Percentiles rank a stretch among this genome's conserved stretches.
Conservation (phyloP, 768 basidiomycete species). For the Lanmaoa rubissima region DNA sequence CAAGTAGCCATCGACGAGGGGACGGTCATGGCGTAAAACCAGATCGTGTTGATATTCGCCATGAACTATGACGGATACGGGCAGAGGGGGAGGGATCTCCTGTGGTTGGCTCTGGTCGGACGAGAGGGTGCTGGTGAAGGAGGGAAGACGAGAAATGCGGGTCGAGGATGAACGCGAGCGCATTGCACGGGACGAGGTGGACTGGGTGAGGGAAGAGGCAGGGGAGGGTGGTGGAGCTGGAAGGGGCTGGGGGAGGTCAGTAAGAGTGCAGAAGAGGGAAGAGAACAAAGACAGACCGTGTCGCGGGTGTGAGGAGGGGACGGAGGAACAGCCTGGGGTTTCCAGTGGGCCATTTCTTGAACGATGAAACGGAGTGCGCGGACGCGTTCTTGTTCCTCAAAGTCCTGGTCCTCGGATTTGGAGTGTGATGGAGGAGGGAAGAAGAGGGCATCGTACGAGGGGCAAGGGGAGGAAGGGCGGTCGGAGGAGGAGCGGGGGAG, state of each 20-base stretch:
- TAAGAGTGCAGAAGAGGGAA: accelerated
- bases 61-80: conserved; percentile 32
- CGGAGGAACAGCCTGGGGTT: background rate
- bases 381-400: conserved; percentile 32
- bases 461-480: conserved; percentile 23
- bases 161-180: conserved; percentile 32
- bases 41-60: conserved; percentile 29
- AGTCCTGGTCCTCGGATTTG: conserved; percentile 11
- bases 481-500: conserved; percentile 29
- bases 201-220: conserved; percentile 26
- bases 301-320: conserved; percentile 5
- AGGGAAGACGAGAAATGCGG: conserved; percentile 32
- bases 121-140: conserved; percentile 34
- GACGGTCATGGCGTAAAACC: conserved; percentile 16
- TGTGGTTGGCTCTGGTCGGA: conserved; percentile 32
- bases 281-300: conserved; percentile 7
- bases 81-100: conserved; percentile 24
- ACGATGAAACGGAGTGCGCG: conserved; percentile 37
- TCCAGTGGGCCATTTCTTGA: conserved; percentile 35
- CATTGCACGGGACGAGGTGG: conserved; percentile 26
- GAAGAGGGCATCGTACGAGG: conserved; percentile 36
- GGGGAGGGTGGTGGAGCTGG: conserved; percentile 29
- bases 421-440: conserved; percentile 22
- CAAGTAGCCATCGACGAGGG: conserved; percentile 7
- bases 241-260: conserved; percentile 15